Evolutionary conservation across 2,329 filamentous ascomycete genomes (phyloP).

Genomic region (Alternaria postmessia): DNA sequence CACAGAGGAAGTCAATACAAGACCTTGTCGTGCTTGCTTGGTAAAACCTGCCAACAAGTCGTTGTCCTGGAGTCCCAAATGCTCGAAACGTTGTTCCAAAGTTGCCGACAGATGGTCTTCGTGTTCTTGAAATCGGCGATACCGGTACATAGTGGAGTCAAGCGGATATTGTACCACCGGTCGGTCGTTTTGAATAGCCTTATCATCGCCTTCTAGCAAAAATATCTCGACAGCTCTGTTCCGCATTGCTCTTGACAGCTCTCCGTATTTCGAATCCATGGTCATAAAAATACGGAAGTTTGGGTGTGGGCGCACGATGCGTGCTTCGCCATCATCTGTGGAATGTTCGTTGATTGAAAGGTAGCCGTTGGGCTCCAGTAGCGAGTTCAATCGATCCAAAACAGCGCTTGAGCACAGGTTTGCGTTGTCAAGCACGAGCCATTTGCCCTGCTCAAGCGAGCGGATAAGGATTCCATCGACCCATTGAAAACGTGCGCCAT

Average conservation of each 20-base stretch:
- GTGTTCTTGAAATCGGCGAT: constrained; percentile 39
- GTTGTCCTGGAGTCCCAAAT: constrained; percentile 47
- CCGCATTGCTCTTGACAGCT: constrained; percentile 94
- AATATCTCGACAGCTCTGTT: constrained; percentile 94
- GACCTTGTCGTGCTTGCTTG: constrained; percentile 32
- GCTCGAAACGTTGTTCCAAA: constrained; percentile 42
- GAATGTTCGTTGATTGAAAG: constrained; percentile 95
- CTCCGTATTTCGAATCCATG: constrained; percentile 89
- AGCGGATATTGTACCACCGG: constrained; percentile 39
- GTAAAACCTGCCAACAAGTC: constrained; percentile 41
- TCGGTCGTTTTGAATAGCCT: background rate
- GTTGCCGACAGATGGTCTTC: constrained; percentile 16
- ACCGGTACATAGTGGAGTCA: constrained; percentile 52
- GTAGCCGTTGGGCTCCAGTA: constrained; percentile 88
- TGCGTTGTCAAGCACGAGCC: constrained; percentile 95
- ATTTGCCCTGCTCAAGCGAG: constrained; percentile 83
- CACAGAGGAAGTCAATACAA: background rate
- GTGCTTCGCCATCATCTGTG: constrained; percentile 79
- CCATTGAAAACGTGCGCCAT: constrained; percentile 91
- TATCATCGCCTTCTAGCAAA: constrained; percentile 55
- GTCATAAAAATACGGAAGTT: constrained; percentile 94
- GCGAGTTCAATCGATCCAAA: constrained; percentile 89
- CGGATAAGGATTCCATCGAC: constrained; percentile 91
- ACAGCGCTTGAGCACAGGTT: constrained; percentile 97
- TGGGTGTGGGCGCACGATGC: constrained; percentile 80